Evolutionary conservation across 2,329 filamentous ascomycete species (phyloP), one percentile per base, ranked within the genome.

Genomic region (Phyllosticta citrichinensis): DNA sequence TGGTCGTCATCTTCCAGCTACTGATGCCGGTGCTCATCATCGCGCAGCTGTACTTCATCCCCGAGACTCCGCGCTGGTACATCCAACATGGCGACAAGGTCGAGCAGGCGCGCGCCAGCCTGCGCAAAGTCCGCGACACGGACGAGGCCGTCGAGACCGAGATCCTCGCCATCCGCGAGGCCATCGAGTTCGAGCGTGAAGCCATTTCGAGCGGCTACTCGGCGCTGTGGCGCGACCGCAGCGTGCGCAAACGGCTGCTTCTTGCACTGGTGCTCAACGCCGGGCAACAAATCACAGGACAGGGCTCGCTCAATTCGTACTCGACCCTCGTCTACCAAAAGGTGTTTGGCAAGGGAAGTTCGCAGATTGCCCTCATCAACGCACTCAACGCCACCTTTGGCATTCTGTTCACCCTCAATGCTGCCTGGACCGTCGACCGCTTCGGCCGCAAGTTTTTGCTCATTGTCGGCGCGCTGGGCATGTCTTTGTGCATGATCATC

Each of bases 281-380:
- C 54, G 86, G 86, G 54, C 87, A 88, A 71, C 87, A 89, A 71
- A 79, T 89, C 51, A 87, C 86, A 5, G 87, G 87, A 20, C 87
- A 89, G 72, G 87, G 87, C 64, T 86, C 85, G 1, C 79, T 89
- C 65, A 89, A 89, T 79, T 81, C 82, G 3, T 89, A 89, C 78
- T 86, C 82, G 20, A 87, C 86, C n/a, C 82, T 83, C 66, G 87
- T 89, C 68, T 89, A 89, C 77, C 83, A 87, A 74, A 85, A 87
- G 69, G 81, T 89, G 24, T 89, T 86, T 77, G 58, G 51, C 33
- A 79, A 75, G 24, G 78, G 73, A 59, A 24, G 17, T 17, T 75
- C 73, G 60, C 75, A 80, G 22, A 88, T 89, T 69, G 84, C 85
- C 64, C 77, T 89, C 33, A 89, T 89, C 77, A 89, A 89, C 70